A percentile compares a stretch with the other conserved stretches of the same genome.
Conservation (phyloP, 352 stramenopile species). For the Phytophthora hybrid region DNA sequence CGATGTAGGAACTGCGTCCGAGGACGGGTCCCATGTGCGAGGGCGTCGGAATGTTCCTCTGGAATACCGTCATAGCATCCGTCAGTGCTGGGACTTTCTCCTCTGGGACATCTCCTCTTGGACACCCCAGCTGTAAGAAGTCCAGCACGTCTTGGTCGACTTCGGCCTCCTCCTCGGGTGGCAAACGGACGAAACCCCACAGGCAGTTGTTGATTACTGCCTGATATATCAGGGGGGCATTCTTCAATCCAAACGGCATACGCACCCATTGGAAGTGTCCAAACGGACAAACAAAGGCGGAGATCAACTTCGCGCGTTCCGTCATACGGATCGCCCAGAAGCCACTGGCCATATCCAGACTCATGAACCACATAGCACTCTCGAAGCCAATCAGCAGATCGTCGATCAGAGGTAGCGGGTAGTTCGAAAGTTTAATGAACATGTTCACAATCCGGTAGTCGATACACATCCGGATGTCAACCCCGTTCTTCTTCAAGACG, state of each 20-base stretch:
- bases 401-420: background rate
- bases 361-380: slow-evolving; percentile 19
- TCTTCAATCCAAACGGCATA: slow-evolving; percentile 31
- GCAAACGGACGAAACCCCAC: slow-evolving; percentile 17
- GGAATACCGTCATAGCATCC: background rate
- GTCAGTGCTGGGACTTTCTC: background rate
- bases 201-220: slow-evolving; percentile 23
- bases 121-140: no score
- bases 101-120: no score
- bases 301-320: slow-evolving; percentile 18
- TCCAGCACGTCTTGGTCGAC: slow-evolving; percentile 2
- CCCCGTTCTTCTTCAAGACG: slow-evolving; percentile 10
- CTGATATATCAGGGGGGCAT: slow-evolving; percentile 26
- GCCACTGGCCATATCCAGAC: slow-evolving; percentile 20
- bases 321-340: slow-evolving; percentile 39
- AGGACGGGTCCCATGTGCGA: slow-evolving; percentile 1
- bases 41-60: background rate
- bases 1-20: slow-evolving; percentile 13
- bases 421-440: slow-evolving; percentile 23
- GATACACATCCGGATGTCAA: slow-evolving; percentile 28
- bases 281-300: slow-evolving; percentile 30
- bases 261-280: slow-evolving; percentile 33
- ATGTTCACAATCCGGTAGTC: slow-evolving; percentile 30
- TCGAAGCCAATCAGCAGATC: no score
- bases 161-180: background rate